Evolutionary conservation across 805 yeast genomes (phyloP).

Genomic region (Pichia californica): DNA sequence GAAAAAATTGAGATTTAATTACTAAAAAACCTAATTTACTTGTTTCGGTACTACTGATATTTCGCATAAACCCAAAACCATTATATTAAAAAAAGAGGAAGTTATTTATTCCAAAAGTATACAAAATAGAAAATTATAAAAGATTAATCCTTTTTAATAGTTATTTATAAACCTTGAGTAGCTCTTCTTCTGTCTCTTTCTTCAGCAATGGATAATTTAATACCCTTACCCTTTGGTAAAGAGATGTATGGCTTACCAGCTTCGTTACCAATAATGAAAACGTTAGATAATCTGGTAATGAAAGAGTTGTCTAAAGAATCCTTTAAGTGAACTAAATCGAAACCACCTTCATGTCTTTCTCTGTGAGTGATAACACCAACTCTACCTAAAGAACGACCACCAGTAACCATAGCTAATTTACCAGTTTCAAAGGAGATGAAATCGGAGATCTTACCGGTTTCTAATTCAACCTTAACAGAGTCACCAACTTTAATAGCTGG

Average conservation of each 20-base stretch:
- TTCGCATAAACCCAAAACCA: conserved; percentile 10
- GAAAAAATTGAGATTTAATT: too few species aligned
- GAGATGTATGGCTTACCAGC: conserved; percentile 91
- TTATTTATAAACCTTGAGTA: conserved; percentile 49
- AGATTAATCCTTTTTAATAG: not conserved
- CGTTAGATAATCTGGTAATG: conserved; percentile 91
- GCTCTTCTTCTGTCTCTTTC: conserved; percentile 99
- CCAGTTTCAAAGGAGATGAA: conserved; percentile 91
- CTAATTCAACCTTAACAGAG: conserved; percentile 95
- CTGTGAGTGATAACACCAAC: conserved; percentile 94
- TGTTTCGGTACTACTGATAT: too few species aligned
- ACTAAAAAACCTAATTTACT: too few species aligned
- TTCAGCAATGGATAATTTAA: conserved; percentile 90
- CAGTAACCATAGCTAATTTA: conserved; percentile 86
- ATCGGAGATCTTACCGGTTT: conserved; percentile 88
- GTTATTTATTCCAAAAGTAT: conserved; percentile 5
- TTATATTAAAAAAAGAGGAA: conserved; percentile 6
- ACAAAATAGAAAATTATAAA: conserved; percentile 7
- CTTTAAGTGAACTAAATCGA: conserved; percentile 95
- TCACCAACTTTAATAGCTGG: conserved; percentile 96
- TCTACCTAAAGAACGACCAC: conserved; percentile 98
- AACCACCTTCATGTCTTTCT: conserved; percentile 97
- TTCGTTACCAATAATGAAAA: conserved; percentile 85
- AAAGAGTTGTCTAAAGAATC: conserved; percentile 91
- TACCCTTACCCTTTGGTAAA: conserved; percentile 99